A percentile compares a stretch with the other conserved stretches of the same genome.
Evolutionary conservation across 495 filamentous ascomycete genomes (phyloP).

Genomic region (Astrothelium subdiscretum): DNA sequence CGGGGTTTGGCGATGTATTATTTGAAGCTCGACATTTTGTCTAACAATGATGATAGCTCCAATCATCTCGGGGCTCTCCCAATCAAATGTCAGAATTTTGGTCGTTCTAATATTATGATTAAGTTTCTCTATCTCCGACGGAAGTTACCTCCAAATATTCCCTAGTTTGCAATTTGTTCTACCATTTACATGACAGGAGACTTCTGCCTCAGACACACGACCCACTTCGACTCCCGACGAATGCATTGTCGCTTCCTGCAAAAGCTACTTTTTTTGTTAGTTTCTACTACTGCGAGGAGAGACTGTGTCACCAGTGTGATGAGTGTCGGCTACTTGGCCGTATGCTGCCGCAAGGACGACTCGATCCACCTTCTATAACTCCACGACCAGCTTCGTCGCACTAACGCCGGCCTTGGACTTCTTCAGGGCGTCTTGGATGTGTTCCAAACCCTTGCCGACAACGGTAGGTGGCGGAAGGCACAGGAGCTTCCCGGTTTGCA

Average conservation of each 20-base stretch:
- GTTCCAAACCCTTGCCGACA: slow-evolving; percentile 32
- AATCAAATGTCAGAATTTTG: too few relatives aligned
- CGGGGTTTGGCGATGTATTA: too few relatives aligned
- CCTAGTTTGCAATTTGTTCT: too few relatives aligned
- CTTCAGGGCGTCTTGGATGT: slow-evolving; percentile 25
- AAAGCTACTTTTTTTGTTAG: neutral
- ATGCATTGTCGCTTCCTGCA: neutral
- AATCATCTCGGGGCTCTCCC: too few relatives aligned
- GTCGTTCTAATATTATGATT: too few relatives aligned
- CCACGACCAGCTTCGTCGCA: slow-evolving; percentile 26
- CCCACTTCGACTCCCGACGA: neutral
- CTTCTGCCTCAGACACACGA: neutral
- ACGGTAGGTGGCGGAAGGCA: slow-evolving; percentile 25
- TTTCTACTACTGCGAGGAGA: neutral
- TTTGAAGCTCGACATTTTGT: too few relatives aligned
- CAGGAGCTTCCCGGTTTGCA: slow-evolving; percentile 27
- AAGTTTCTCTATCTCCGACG: too few relatives aligned
- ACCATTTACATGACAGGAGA: too few relatives aligned
- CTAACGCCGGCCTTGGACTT: slow-evolving; percentile 28
- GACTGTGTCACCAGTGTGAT: neutral
- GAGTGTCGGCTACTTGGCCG: neutral
- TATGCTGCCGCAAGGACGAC: neutral
- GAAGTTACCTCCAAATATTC: too few relatives aligned
- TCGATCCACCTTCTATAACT: slow-evolving; percentile 15
- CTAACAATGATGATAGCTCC: too few relatives aligned